A percentile compares a stretch with the other conserved stretches of the same genome.
These are phyloP conservation scores for Aspergillus ellipticus DNA, from an alignment of 495 filamentous ascomycete genomes.

Conservation along the genomic window DNA sequence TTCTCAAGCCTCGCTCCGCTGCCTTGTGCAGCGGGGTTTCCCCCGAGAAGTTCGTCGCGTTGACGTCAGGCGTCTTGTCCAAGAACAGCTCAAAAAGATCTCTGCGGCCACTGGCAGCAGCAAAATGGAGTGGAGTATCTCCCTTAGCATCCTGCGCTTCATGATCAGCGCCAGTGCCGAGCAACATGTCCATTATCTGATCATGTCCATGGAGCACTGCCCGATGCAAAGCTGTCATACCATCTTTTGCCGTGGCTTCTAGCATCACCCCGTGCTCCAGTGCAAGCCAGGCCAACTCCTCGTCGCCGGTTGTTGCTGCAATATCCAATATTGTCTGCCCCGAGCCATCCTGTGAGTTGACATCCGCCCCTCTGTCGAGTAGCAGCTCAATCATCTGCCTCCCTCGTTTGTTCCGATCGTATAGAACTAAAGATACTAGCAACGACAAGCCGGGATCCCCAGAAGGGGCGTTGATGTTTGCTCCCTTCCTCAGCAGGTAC, in stretches of 20 bases:
- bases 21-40: constrained; percentile 42
- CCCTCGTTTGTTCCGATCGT: constrained; percentile 17
- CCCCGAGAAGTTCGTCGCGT: constrained; percentile 29
- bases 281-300: constrained; percentile 6
- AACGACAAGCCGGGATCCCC: constrained; percentile 16
- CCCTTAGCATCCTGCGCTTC: constrained; percentile 24
- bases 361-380: constrained; percentile 36
- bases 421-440: constrained; percentile 17
- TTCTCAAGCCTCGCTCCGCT: constrained; percentile 30
- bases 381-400: constrained; percentile 22
- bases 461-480: constrained; percentile 15
- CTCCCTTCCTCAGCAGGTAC: constrained; percentile 25
- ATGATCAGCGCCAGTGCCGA: constrained; percentile 24
- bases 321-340: constrained; percentile 39
- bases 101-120: constrained; percentile 32
- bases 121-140: constrained; percentile 35
- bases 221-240: constrained; percentile 28
- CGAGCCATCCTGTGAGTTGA: constrained; percentile 27
- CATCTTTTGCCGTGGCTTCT: constrained; percentile 18
- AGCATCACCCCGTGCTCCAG: constrained; percentile 7
- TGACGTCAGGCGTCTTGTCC: constrained; percentile 38
- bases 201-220: constrained; percentile 33
- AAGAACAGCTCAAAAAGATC: constrained; percentile 36
- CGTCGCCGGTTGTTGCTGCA: constrained; percentile 9
- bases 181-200: constrained; percentile 27